Base-by-base conservation (phyloP, 2,329 filamentous ascomycete species). In the Pyricularia sp. region DNA sequence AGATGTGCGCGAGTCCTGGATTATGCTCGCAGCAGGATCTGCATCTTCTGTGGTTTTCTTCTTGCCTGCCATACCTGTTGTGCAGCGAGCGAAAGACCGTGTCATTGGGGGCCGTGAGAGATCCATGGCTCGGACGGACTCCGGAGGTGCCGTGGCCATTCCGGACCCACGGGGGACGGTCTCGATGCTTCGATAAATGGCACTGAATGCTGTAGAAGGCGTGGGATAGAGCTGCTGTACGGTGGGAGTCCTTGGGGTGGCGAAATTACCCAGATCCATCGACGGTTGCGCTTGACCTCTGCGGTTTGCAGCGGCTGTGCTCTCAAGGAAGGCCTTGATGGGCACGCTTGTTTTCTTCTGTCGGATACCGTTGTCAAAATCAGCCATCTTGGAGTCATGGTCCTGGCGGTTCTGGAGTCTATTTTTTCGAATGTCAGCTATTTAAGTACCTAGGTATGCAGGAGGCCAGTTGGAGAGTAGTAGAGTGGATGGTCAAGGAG, bases 321-420 rank as follows among this genome's bases (percentile, higher is more conserved):
- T 63, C 11, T 68, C 36, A 4, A 59, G 28, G 50, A 59, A 68
- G 50, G 66, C 25, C 28, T 59, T 65, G 64, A 65, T 65, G 3
- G 64, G 64, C 9, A 65, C 64, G n/a, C 9, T 36, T 5, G 28
- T 30, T 28, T 26, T 65, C 20, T n/a, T 65, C 12, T 50, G 11
- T 10, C 30, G n/a, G 23, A 50, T 25, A 9, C 71, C 70, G 6
- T 68, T 64, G 9, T 68, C n/a, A 64, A 68, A 71, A 3, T 67
- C 70, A 4, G 50, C 69, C 66, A 72, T 69, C 63, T 72, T 72
- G 61, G 70, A 70, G 66, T 67, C 66, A 14, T 69, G 68, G 20
- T 72, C 71, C 26, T 70, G 70, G 23, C 71, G 69, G 5, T 55
- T 63, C 10, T 63, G 59, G 5, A 26, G 59, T 17, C 59, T 61